Base-by-base conservation (phyloP, 2,329 filamentous ascomycete species). In the Magnaporthales sp. region DNA sequence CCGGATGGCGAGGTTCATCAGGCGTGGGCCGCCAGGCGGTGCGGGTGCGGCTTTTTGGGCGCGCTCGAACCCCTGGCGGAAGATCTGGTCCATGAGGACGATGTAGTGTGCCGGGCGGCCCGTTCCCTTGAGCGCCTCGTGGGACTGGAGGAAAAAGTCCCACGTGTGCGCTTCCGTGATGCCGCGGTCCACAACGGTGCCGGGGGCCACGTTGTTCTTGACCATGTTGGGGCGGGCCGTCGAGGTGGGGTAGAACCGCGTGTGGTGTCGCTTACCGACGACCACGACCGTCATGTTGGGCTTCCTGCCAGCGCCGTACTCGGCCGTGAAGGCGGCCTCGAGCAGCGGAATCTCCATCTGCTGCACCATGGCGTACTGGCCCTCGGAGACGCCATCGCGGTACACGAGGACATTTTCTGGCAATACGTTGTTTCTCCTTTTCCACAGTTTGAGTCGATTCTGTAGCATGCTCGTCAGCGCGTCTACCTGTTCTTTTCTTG, bases 241-340 rank as follows among this genome's bases (percentile, higher is more conserved):
- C 26, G 56, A 60, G 4, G 56, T 60, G 0, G 92, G 91, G 73
- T 90, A 97, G 78, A 97, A 96, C 0, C 93, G 87, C 0, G 91
- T 96, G 72, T 96, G 90, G 71, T 97, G 93, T 0, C 93, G 86
- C 78, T 97, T 97, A 32, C 93, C 92, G 0, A 93, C 93, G 3
- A 96, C 83, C 46, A 96, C 80, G 64, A 97, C 84, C 0, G 89
- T 83, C 13, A 96, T 81, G 61, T 84, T 86, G 0, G 91, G 91
- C 1, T 80, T 82, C 1, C 75, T 64, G 19, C 11, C 22, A 13
- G 32, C 13, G 6, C 22, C 73, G 3, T 78, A 74, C 0, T 80
- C 78, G 0, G 84, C 81, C 72, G 92, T 94, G 0, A 82, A 69
- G 29, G 79, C 75, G 1, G 77, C 71, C 6, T 88, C 81, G 66